Evolutionary conservation across 345 rosid genomes (phyloP).

Genomic region (Acer negundo): DNA sequence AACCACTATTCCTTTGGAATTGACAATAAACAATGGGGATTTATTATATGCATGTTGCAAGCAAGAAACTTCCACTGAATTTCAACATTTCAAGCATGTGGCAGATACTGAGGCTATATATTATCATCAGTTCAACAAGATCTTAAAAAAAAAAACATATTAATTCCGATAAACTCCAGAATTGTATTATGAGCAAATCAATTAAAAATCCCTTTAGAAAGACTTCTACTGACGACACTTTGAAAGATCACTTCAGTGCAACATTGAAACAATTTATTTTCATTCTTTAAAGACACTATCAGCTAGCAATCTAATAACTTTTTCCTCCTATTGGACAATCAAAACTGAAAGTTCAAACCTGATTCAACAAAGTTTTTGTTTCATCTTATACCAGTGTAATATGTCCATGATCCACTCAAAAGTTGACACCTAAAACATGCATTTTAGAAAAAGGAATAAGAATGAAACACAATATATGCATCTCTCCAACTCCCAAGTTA

Average conservation of each 20-base stretch:
- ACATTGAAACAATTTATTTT: background rate
- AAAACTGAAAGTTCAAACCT: background rate
- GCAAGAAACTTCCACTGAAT: background rate
- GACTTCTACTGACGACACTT: background rate
- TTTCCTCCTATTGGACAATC: background rate
- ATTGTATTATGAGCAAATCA: background rate
- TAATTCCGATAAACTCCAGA: background rate
- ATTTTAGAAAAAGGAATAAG: too few relatives aligned
- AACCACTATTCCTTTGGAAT: background rate
- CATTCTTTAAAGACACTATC: background rate
- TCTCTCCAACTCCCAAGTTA: too few relatives aligned
- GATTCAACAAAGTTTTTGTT: background rate
- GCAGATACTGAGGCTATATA: background rate
- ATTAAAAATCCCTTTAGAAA: background rate
- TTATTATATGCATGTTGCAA: background rate
- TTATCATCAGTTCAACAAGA: background rate
- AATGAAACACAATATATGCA: too few relatives aligned
- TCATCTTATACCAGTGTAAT: too few relatives aligned
- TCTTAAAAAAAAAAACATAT: too few relatives aligned
- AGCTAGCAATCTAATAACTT: background rate
- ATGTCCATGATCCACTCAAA: too few relatives aligned
- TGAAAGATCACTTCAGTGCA: background rate
- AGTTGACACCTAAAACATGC: too few relatives aligned
- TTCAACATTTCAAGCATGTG: background rate
- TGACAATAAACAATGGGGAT: background rate